Percentiles rank a stretch among this genome's conserved stretches.
Conservation (phyloP, 2,329 filamentous ascomycete genomes). For the Colletotrichum tabaci region DNA sequence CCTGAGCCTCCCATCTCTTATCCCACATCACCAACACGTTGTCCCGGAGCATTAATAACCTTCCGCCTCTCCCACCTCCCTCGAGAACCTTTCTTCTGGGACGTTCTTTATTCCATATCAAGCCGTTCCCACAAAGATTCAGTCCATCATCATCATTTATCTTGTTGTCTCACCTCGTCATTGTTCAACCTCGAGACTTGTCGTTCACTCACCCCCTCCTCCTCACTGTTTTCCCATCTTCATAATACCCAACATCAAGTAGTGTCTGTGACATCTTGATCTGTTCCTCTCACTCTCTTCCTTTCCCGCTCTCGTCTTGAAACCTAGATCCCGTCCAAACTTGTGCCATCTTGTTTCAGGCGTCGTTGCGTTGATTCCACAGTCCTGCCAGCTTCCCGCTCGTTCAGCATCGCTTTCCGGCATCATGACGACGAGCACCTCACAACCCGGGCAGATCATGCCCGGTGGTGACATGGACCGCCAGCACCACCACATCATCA, state of each 20-base stretch:
- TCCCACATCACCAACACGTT: constrained; percentile 16
- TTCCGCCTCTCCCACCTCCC: constrained; percentile 5
- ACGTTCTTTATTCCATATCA: constrained; percentile 23
- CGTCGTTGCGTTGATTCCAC: background rate
- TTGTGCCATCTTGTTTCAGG: constrained; percentile 28
- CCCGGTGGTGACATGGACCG: constrained; percentile 8
- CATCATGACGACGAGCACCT: constrained; percentile 27
- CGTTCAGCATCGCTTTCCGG: background rate
- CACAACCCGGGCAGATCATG: constrained; percentile 23
- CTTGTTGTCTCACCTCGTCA: constrained; percentile 9
- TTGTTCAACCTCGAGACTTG: constrained; percentile 17
- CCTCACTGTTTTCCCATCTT: background rate
- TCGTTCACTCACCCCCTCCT: background rate
- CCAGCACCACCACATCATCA: background rate
- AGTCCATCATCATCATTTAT: background rate
- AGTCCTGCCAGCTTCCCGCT: background rate
- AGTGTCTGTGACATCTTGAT: constrained; percentile 12
- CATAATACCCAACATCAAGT: constrained; percentile 16
- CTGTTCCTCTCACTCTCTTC: too few relatives aligned
- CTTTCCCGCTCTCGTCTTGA: constrained; percentile 8
- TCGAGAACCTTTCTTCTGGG: background rate
- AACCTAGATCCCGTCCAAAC: constrained; percentile 28
- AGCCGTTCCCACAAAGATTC: background rate
- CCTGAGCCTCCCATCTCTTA: background rate
- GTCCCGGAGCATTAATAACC: constrained; percentile 32